A percentile compares a stretch with the other conserved stretches of the same genome.
Evolutionary conservation across 2,329 filamentous ascomycete genomes (phyloP).

Genomic region (Fusarium nurragi): DNA sequence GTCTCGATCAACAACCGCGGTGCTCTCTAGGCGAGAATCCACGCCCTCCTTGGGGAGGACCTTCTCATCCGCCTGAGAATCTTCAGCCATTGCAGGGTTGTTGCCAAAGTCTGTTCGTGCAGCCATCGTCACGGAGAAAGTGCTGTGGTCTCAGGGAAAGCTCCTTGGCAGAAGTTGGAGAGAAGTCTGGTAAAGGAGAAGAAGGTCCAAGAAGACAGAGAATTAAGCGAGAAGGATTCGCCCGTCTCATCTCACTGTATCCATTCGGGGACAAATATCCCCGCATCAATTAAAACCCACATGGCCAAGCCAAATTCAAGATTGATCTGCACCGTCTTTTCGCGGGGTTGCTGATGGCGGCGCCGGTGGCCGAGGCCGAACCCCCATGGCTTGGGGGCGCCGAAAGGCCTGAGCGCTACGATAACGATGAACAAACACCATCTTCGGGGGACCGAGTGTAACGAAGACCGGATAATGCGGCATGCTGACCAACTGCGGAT

Average conservation of each 20-base stretch:
- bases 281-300: constrained; percentile 19
- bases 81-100: constrained; percentile 4
- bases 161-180: neutral
- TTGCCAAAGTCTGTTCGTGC: constrained; percentile 10
- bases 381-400: neutral
- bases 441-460: neutral
- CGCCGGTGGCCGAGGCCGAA: constrained; percentile 15
- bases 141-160: neutral
- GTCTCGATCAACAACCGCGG: constrained; percentile 6
- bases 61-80: constrained; percentile 17
- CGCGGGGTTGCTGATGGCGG: constrained; percentile 9
- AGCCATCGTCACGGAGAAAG: neutral
- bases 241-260: constrained; percentile 12
- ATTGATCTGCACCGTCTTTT: constrained; percentile 14
- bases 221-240: constrained; percentile 11
- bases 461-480: neutral
- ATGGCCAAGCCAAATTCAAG: neutral
- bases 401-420: neutral
- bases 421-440: neutral
- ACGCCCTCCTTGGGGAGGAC: constrained; percentile 13
- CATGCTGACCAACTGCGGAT: neutral
- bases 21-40: constrained; percentile 19
- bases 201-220: neutral
- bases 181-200: neutral
- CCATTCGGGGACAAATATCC: constrained; percentile 8